Conservation (phyloP, 192 early-diverging fungal genomes). For the Allomyces macrogynus region DNA sequence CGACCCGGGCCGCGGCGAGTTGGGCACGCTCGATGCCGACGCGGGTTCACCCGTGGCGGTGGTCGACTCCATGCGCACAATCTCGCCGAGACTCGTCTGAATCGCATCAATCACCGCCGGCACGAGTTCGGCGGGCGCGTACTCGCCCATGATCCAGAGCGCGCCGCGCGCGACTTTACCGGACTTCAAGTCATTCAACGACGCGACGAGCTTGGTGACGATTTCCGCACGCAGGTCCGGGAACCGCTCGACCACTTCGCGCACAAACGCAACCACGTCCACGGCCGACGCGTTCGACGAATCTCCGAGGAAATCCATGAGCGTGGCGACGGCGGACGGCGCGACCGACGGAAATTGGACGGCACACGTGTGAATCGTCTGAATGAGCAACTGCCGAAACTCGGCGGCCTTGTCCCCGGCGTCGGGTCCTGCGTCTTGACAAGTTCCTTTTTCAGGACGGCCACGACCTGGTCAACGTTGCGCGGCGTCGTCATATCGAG, state of each 20-base stretch:
- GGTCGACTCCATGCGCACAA: not conserved
- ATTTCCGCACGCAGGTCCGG: conserved; percentile 68
- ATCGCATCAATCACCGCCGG: not conserved
- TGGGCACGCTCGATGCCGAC: not conserved
- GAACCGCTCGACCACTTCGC: conserved; percentile 95
- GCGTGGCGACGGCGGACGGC: conserved; percentile 80
- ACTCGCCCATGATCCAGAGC: conserved; percentile 97
- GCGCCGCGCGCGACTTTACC: conserved; percentile 84
- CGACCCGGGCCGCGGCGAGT: not conserved
- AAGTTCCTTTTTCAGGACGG: conserved; percentile 89
- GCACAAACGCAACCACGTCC: conserved; percentile 92
- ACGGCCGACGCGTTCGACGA: conserved; percentile 60
- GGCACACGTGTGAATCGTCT: conserved; percentile 87
- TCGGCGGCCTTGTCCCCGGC: conserved; percentile 46
- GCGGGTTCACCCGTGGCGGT: not conserved
- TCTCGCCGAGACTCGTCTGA: not conserved
- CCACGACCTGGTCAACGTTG: conserved; percentile 83
- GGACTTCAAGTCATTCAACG: conserved; percentile 62
- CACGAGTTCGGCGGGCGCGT: conserved; percentile 22
- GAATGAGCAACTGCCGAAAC: conserved; percentile 86
- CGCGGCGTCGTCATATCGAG: conserved; percentile 76
- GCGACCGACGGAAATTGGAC: conserved; percentile 92
- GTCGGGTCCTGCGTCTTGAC: conserved; percentile 67
- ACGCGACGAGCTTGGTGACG: conserved; percentile 53
- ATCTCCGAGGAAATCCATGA: conserved; percentile 89